Base-by-base conservation (phyloP, 768 basidiomycete species). In the Nidularia pulvinata region DNA sequence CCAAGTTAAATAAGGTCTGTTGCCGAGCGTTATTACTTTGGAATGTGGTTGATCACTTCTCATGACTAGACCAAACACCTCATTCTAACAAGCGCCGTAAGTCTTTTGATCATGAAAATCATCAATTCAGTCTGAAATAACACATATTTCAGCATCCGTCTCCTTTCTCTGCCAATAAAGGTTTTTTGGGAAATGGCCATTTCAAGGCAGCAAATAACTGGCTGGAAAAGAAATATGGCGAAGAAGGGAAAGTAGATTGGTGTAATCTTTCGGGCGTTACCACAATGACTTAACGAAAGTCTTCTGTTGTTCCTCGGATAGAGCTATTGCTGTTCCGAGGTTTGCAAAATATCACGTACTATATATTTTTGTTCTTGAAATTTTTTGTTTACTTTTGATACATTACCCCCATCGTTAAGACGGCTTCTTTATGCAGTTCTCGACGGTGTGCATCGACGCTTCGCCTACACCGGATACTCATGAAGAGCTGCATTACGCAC, bases 131-230 rank as follows among this genome's bases (percentile, higher is more conserved):
- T 30, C 25, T 30, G 2, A 30, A 30, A 30, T 30, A 30, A 30
- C 25, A 56, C 59, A 43, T 44, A 68, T 44, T 60, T 33, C 69
- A 91, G 82, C 94, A 97, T 70, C 94, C 94, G 14, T 93, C 89
- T 32, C 95, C 94, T 5, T 71, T 85, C 14, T 86, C 89, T 50
- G 94, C 89, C 3, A 70, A 80, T 57, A 79, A 79, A 53, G 94
- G 95, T 7, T 97, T 95, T 74, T 67, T 92, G 57, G 93, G 92
- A 48, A 95, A 95, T 66, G 84, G 83, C 48, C 95, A 97, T 71
- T 98, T 98, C 74, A 84, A 78, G 63, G 74, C 81, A 54, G 91
- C 93, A 43, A 96, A 97, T 64, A 81, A 87, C 51, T 98, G 95
- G 95, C 73, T 98, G 25, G 82, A 83, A 65, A 63, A 78, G 53